Percentiles rank a stretch among this genome's conserved stretches.
These are phyloP conservation scores for Eucalyptus curtisii DNA, from an alignment of 345 rosid genomes.

Conservation along the genomic window DNA sequence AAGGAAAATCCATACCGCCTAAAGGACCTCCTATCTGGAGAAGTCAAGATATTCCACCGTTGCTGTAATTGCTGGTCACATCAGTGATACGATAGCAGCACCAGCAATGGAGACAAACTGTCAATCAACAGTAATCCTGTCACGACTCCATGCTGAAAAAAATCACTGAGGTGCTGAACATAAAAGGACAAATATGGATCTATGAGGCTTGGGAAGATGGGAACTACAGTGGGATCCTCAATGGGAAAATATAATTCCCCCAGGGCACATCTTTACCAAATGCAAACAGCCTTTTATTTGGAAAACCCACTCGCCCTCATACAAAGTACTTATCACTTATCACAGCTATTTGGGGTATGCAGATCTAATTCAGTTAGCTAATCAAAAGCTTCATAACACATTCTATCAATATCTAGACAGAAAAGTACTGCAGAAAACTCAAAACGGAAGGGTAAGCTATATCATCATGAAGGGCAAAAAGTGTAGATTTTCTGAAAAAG, in stretches of 20 bases:
- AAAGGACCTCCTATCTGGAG: neutral
- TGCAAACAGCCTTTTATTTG: neutral
- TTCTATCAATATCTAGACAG: neutral
- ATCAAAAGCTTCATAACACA: neutral
- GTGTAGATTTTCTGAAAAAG: neutral
- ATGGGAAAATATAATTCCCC: neutral
- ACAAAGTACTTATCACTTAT: neutral
- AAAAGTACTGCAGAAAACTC: neutral
- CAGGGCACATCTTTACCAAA: neutral
- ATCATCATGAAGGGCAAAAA: neutral
- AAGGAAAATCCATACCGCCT: neutral
- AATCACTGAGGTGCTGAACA: neutral
- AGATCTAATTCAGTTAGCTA: neutral
- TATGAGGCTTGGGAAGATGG: neutral
- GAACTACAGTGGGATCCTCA: neutral
- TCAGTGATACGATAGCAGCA: neutral
- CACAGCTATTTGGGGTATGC: neutral
- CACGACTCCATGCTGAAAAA: neutral
- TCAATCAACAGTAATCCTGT: neutral
- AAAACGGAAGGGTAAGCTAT: neutral
- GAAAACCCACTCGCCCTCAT: neutral
- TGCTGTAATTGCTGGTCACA: neutral
- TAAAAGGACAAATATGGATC: neutral
- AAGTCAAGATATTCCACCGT: neutral
- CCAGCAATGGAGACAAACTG: neutral